A percentile compares a stretch with the other conserved stretches of the same genome.
Conservation (phyloP, 1,284 basidiomycete genomes). For the Naganishia sp. region DNA sequence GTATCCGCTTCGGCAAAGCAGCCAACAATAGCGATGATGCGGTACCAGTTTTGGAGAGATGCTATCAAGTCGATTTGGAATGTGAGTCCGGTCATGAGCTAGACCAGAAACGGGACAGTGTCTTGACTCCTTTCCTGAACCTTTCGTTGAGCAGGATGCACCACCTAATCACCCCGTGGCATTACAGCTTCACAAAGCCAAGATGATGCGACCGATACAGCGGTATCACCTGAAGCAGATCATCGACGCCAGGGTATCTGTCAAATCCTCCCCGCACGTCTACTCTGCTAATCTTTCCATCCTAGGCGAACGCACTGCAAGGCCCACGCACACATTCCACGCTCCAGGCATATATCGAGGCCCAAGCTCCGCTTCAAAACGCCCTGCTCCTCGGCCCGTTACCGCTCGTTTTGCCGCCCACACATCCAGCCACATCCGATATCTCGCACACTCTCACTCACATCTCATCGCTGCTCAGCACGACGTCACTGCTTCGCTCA, state of each 20-base stretch:
- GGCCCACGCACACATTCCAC: constrained; percentile 67
- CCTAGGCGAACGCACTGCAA: constrained; percentile 71
- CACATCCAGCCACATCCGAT: constrained; percentile 60
- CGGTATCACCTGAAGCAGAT: constrained; percentile 79
- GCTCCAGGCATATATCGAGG: constrained; percentile 67
- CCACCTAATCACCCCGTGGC: constrained; percentile 82
- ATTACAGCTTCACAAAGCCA: constrained; percentile 68
- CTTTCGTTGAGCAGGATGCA: constrained; percentile 60
- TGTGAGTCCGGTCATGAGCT: constrained; percentile 56
- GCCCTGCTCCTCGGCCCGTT: constrained; percentile 77
- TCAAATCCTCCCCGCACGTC: constrained; percentile 20
- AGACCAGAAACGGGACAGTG: neutral
- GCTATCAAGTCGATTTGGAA: constrained; percentile 67
- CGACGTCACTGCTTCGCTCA: constrained; percentile 65
- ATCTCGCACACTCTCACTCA: constrained; percentile 71
- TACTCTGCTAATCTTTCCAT: constrained; percentile 1
- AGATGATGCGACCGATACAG: constrained; percentile 54
- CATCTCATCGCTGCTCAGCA: constrained; percentile 53
- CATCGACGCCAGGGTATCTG: constrained; percentile 75
- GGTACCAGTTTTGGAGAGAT: constrained; percentile 92
- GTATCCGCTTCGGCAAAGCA: constrained; percentile 78
- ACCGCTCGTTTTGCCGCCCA: constrained; percentile 64
- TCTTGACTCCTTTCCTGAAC: constrained; percentile 21
- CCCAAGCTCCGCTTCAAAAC: constrained; percentile 75
- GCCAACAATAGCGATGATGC: constrained; percentile 77